Evolutionary conservation across 1,284 basidiomycete genomes (phyloP).

Genomic region (Wallemia ichthyophaga): DNA sequence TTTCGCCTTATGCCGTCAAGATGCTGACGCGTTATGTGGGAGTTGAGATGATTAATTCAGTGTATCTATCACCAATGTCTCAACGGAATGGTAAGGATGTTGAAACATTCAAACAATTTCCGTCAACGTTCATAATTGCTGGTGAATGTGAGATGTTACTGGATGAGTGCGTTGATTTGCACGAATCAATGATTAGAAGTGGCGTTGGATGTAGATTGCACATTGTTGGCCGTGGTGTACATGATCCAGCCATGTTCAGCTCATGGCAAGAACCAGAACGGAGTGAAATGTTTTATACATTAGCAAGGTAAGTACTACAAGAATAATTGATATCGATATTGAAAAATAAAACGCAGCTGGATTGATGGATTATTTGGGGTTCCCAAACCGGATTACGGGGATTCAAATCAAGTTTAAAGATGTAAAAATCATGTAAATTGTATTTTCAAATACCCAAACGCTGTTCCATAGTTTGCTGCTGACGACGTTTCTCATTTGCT

Average conservation of each 20-base stretch:
- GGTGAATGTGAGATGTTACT: background rate
- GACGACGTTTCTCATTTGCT: background rate
- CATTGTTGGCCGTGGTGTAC: background rate
- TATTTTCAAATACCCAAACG: background rate
- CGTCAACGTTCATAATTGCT: background rate
- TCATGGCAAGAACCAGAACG: background rate
- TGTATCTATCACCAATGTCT: background rate
- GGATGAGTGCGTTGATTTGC: background rate
- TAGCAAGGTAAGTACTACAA: background rate
- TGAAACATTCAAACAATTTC: background rate
- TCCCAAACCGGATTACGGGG: background rate
- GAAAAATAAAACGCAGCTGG: background rate
- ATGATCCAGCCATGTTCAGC: background rate
- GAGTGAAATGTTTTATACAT: background rate
- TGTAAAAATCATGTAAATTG: background rate
- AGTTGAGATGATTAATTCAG: background rate
- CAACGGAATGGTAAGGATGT: background rate
- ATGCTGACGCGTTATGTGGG: background rate
- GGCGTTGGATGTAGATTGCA: background rate
- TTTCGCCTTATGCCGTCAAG: background rate
- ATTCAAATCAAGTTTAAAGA: background rate
- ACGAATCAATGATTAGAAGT: background rate
- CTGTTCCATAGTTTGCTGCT: background rate
- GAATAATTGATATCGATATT: background rate
- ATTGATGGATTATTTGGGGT: background rate